Conservation (phyloP, 176 grass and related monocot species). For the Carex pumila region DNA sequence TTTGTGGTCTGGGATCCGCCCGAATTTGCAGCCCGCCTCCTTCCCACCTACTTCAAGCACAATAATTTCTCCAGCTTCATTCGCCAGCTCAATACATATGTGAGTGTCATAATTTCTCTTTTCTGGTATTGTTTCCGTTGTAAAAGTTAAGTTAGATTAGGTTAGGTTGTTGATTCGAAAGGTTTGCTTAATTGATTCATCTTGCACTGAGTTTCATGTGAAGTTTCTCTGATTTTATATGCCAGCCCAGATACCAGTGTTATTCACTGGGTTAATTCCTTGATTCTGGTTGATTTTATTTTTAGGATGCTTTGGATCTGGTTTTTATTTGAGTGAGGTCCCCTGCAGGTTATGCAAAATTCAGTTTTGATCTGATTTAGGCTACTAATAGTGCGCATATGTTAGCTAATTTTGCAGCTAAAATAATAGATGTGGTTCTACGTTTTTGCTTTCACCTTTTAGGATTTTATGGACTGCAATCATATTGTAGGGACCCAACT, state of each 20-base stretch:
- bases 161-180: background rate
- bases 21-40: conserved; percentile 56
- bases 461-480: background rate
- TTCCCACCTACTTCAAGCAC: conserved; percentile 90
- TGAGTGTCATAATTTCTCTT: conserved; percentile 12
- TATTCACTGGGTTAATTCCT: background rate
- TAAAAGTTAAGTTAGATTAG: background rate
- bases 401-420: background rate
- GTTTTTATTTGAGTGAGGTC: background rate
- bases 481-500: background rate
- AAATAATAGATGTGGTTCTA: background rate
- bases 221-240: background rate
- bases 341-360: background rate
- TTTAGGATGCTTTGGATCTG: background rate
- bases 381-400: background rate
- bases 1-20: conserved; percentile 89
- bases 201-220: background rate
- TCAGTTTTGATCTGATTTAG: background rate
- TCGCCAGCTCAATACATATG: conserved; percentile 98
- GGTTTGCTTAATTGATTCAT: background rate
- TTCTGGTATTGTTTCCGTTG: background rate
- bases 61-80: conserved; percentile 99
- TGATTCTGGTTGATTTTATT: background rate
- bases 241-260: background rate
- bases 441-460: background rate